Percentiles rank a stretch among this genome's conserved stretches.
phyloP scores from a whole-genome alignment of 1,139 yeast species.

The Candida pseudocylindracea region DNA sequence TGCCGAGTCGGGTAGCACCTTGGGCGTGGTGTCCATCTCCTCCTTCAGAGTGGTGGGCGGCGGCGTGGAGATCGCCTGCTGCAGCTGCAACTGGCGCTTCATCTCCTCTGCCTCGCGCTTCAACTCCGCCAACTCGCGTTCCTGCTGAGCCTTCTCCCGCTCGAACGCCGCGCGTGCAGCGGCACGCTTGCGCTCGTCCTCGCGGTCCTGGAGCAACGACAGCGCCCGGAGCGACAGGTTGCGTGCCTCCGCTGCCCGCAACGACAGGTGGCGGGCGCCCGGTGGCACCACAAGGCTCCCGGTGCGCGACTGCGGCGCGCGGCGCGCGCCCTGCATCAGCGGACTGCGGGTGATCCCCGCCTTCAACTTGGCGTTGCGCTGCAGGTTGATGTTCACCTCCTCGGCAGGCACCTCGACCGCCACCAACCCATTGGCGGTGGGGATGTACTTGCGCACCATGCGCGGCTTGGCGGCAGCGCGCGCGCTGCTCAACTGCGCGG shows the following conservation, averaged over 20 bases:
- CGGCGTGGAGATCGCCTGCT: too few species aligned
- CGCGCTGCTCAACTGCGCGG: too few species aligned
- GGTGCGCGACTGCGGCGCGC: not conserved
- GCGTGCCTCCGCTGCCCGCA: conserved; percentile 1
- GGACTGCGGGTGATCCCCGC: not conserved
- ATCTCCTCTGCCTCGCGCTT: too few species aligned
- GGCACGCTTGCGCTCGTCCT: too few species aligned
- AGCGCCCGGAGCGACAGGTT: conserved; percentile 2
- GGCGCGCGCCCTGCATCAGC: not conserved
- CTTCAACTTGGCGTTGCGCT: not conserved
- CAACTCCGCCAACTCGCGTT: too few species aligned
- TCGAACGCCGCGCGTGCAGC: too few species aligned
- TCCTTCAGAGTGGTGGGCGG: too few species aligned
- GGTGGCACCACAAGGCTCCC: not conserved
- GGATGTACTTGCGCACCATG: conserved; percentile 24
- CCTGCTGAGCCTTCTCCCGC: too few species aligned
- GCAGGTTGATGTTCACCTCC: conserved; percentile 8
- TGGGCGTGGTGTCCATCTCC: too few species aligned
- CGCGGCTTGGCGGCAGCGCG: too few species aligned
- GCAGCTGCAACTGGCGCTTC: too few species aligned
- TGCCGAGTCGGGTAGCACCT: too few species aligned
- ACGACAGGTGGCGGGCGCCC: not conserved
- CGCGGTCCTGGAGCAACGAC: not conserved
- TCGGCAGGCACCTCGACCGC: conserved; percentile 23
- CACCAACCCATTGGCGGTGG: conserved; percentile 24